phyloP scores from a whole-genome alignment of 2,329 filamentous ascomycete species.

The Ceratocystis papillata region DNA sequence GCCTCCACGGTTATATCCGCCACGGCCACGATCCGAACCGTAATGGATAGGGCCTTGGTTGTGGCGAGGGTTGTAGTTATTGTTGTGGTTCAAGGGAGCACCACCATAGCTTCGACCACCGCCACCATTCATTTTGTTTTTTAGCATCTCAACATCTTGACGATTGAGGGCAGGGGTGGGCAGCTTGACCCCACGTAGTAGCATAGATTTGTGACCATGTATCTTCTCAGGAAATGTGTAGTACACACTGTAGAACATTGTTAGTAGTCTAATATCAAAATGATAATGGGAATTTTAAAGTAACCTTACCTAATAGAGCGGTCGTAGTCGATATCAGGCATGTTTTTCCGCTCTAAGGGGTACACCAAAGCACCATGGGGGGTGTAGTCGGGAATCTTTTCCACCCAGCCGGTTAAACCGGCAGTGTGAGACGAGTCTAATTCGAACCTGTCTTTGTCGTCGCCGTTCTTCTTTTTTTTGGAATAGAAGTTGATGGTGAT shows the following conservation, averaged over 20 bases:
- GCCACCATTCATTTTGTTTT: conserved; percentile 48
- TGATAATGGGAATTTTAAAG: neutral
- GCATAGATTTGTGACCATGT: conserved; percentile 82
- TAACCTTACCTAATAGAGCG: conserved; percentile 60
- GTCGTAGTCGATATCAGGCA: conserved; percentile 74
- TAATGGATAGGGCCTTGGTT: conserved; percentile 27
- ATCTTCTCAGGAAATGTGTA: conserved; percentile 69
- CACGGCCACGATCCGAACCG: conserved; percentile 35
- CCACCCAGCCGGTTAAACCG: conserved; percentile 67
- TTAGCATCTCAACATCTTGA: conserved; percentile 63
- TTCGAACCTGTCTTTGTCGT: conserved; percentile 50
- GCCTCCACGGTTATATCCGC: conserved; percentile 21
- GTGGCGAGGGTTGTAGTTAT: conserved; percentile 26
- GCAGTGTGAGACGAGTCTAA: conserved; percentile 65
- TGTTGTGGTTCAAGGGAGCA: conserved; percentile 39
- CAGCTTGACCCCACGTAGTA: conserved; percentile 71
- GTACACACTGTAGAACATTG: conserved; percentile 50
- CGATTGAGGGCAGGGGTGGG: conserved; percentile 60
- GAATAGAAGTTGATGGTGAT: conserved; percentile 80
- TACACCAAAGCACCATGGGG: conserved; percentile 74
- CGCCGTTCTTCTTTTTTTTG: conserved; percentile 53
- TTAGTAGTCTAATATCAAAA: conserved; percentile 28
- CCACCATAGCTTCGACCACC: conserved; percentile 62
- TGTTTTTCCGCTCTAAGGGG: conserved; percentile 58
- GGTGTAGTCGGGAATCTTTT: conserved; percentile 73